Evolutionary conservation across 148 eudicot genomes (phyloP).

Genomic region (Camellia japonica): DNA sequence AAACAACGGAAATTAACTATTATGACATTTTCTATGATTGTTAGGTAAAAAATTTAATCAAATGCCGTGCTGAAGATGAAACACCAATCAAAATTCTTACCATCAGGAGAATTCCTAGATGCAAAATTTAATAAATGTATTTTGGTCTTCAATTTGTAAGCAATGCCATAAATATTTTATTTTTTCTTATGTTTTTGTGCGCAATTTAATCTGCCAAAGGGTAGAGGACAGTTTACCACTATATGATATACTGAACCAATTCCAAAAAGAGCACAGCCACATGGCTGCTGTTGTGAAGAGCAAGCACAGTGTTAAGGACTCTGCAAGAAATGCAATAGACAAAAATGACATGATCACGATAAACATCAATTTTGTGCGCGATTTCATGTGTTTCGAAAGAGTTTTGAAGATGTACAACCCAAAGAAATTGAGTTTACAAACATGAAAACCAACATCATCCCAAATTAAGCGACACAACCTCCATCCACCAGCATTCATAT

Average conservation of each 20-base stretch:
- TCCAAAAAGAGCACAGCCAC: slow-evolving; percentile 79
- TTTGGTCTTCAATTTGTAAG: not conserved
- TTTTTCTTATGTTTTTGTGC: not conserved
- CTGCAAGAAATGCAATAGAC: slow-evolving; percentile 17
- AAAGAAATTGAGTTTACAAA: too few relatives aligned
- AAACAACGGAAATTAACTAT: not conserved
- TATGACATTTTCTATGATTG: not conserved
- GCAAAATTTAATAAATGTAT: slow-evolving; percentile 2
- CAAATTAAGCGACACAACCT: too few relatives aligned
- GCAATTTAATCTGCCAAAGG: slow-evolving; percentile 30
- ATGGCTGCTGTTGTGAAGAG: slow-evolving; percentile 73
- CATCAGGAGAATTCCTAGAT: slow-evolving; percentile 70
- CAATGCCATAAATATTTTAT: not conserved
- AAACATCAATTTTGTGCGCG: slow-evolving; percentile 13
- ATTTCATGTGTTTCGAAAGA: not conserved
- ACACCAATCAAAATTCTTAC: slow-evolving; percentile 60
- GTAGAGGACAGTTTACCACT: slow-evolving; percentile 58
- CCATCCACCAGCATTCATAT: too few relatives aligned
- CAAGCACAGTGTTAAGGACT: slow-evolving; percentile 19
- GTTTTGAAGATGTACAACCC: not conserved
- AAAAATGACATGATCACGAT: not conserved
- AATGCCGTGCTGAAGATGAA: slow-evolving; percentile 61
- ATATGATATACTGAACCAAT: slow-evolving; percentile 63
- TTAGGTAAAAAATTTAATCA: slow-evolving; percentile 67
- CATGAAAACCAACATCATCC: too few relatives aligned